Evolutionary conservation across 257 asterid species (phyloP), one percentile per base, ranked within the genome.

Genomic region (Anisodus tanguticus): DNA sequence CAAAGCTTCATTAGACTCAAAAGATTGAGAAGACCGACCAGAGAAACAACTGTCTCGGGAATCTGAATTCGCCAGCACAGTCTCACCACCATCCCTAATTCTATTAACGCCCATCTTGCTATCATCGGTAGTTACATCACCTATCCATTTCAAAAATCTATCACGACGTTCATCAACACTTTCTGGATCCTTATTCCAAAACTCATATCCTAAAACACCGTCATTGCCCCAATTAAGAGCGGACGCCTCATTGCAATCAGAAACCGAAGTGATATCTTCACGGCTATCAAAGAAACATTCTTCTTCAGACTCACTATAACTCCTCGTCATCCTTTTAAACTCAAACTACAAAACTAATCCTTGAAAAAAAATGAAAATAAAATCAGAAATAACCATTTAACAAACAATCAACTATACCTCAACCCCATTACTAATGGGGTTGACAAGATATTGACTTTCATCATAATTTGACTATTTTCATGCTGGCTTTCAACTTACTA

Each of bases 91-190:
- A 76, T 89, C 90, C 86, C 72, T 81, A 70, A 89, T 60, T 87
- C 97, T 87, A 59, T 87, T 88, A 39, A 80, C 19, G 22, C 72
- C 85, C 37, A 41, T 69, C 80, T 51, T 83, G 41, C 83, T 53
- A 57, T 83, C 83, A 68, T 85, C 91, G 47, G 47, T 59, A 57
- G 43, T 47, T 6, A 31, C 41, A 84, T 91, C 90, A 8, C 54
- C 98, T 91, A 91, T 91, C 98, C 92, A 88, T 37, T 88, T 91
- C 79, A 91, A 84, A 81, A 95, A 93, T 84, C 86, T 89, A 35
- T 43, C 87, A 1, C 99, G 97, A 45, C 99, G 92, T 68, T 89
- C 97, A 51, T 84, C 81, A 8, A 95, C 93, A 86, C 95, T 91
- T 43, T 86, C 91, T 0, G 93, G 95, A 22, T 87, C 87, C 85